Base-by-base conservation (phyloP, 176 grass and related monocot species). In the Bolboschoenus planiculmis region DNA sequence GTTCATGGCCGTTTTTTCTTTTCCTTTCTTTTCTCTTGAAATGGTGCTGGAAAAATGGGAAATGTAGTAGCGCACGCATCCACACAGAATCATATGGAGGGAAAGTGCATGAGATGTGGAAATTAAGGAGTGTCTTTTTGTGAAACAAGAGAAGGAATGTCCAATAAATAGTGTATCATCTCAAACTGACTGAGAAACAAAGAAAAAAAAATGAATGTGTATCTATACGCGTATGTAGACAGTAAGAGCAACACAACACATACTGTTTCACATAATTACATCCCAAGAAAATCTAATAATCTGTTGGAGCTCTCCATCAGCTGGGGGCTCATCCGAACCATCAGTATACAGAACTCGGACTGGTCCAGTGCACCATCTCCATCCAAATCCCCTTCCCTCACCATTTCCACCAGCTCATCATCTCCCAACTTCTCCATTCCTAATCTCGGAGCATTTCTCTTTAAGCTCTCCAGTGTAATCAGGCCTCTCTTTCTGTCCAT, bases 331-430 rank as follows among this genome's bases (percentile, higher is more conserved):
- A 98, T 21, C 40, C 90, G 87, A 43, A 98, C 82, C 95, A 95
- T 98, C 78, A 98, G 92, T 34, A 95, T 27, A 77, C 95, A 98
- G 83, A 93, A 98, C 84, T 98, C 95, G 54, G 61, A 90, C 85
- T 98, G 90, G 73, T 95, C 92, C 81, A 98, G 79, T 35, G 37
- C 67, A 0, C 92, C 89, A 2, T 97, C 95, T 2, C 92, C 88
- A n/a, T 97, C 84, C 26, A 92, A 9, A 71, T 94, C 95, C 36
- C 92, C 95, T 48, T 94, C 92, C 64, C 64, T 81, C 34, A 95
- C 78, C 96, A 98, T 98, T 37, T 90, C 90, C 36, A 48, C 26
- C 4, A 93, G 81, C 84, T 91, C 92, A 9, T 93, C 89, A 13
- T 91, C 89, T 0, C 4, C 43, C 35, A 97, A 77, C 9, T 83